Evolutionary conservation across 2,329 filamentous ascomycete genomes (phyloP).

Genomic region (Phialemonium atrogriseum): DNA sequence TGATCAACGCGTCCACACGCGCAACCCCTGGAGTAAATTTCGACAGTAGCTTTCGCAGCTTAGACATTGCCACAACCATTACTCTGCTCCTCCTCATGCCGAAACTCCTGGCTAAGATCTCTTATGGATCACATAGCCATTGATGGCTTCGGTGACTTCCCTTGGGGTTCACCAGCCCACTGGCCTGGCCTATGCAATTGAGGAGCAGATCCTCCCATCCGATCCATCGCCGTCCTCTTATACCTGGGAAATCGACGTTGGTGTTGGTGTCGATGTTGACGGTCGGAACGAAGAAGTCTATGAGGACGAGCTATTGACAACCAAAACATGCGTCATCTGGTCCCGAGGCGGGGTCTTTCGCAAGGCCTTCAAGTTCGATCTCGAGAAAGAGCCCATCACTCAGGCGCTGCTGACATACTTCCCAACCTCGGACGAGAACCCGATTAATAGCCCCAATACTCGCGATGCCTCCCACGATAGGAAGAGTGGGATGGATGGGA

Average conservation of each 20-base stretch:
- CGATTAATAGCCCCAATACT: too few relatives aligned
- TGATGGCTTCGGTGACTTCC: constrained; percentile 85
- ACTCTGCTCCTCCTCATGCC: neutral
- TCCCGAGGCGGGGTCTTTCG: constrained; percentile 77
- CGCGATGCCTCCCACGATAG: too few relatives aligned
- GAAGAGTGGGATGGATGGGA: constrained; percentile 3
- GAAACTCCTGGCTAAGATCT: neutral
- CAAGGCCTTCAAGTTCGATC: constrained; percentile 76
- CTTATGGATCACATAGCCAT: neutral
- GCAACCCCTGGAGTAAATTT: too few relatives aligned
- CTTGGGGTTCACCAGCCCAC: constrained; percentile 85
- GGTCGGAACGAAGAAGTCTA: constrained; percentile 30
- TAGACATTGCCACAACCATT: neutral
- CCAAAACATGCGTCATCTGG: constrained; percentile 74
- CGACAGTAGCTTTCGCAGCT: too few relatives aligned
- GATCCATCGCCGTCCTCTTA: constrained; percentile 62
- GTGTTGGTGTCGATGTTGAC: too few relatives aligned
- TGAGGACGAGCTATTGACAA: constrained; percentile 76
- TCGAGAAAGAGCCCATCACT: constrained; percentile 78
- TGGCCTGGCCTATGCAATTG: constrained; percentile 72
- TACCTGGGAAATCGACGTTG: constrained; percentile 60
- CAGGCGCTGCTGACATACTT: constrained; percentile 85
- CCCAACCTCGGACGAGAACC: constrained; percentile 33
- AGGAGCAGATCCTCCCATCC: constrained; percentile 66
- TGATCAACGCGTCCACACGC: constrained; percentile 6